Evolutionary conservation across 2,329 filamentous ascomycete species (phyloP), one percentile per base, ranked within the genome.

Genomic region (Cytospora schulzeri): DNA sequence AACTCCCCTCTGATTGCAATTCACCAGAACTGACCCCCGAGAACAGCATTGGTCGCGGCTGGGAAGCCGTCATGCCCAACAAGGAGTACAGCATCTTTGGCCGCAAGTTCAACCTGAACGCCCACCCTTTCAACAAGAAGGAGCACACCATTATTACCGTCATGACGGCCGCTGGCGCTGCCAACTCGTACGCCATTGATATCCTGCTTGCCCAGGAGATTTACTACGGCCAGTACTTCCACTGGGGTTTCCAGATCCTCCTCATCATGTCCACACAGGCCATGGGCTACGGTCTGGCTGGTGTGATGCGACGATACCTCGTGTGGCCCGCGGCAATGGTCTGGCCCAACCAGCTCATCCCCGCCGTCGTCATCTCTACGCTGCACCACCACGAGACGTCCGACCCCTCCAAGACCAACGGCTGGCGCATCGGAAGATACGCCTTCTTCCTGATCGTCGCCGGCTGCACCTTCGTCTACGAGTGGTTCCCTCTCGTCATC

Each of bases 211-310:
- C 77, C 11, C 76, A 77, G 67, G 71, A 80, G 64, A 66, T 82
- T 68, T 85, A 80, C 68, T 85, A 85, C 70, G 71, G 79, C 54
- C 80, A 85, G 70, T 74, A 78, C 3, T 82, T 85, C 56, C 80
- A 83, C 58, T 86, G 83, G 76, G 81, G 80, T 1, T 88, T 86
- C 74, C 83, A 88, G 72, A 60, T 60, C 24, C 76, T 88, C 9
- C 78, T 88, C 65, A 82, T 81, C 63, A 80, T 88, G 64, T 85
- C 84, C 3, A 87, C 84, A 1, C 84, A 88, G 64, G 80, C 85
- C 69, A 85, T 87, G 64, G 87, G 88, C 9, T 88, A 88, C 67
- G 86, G 86, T 2, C 76, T 89, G 35, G 87, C 87, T 17, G 86
- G 86, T 8, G 71, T 89, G 62, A 78, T 80, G 35, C 80, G 85